Evolutionary conservation across 805 yeast genomes (phyloP), one percentile per base, ranked within the genome.

Genomic region (Lipomyces anomalus): DNA sequence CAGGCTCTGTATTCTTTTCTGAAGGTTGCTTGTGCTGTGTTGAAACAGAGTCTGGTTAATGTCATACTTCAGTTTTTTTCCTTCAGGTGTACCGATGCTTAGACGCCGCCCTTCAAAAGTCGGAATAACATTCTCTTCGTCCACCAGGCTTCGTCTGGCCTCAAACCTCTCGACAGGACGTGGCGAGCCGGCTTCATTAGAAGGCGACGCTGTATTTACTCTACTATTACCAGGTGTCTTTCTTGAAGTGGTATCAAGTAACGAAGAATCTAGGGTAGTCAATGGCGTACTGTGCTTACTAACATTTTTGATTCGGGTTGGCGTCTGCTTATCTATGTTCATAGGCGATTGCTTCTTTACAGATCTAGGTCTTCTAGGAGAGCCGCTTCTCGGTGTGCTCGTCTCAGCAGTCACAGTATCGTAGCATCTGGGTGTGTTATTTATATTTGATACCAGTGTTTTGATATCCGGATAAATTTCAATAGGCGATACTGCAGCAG

Each of bases 1-100:
- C 28, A 50, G 35, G 20, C 53, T 48, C 35, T 50, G 53, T 17
- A 50, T 50, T 16, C 42, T 39, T 37, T 50, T 49, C 34, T 48
- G 55, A 28, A 50, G 40, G 22, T 40, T 40, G 22, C 40, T 43
- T 6, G 55, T 34, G 22, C 37, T 42, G 42, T 35, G 26, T 21
- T 28, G 34, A 35, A 48, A 44, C 9, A 50, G 35, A 17, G 52
- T 44, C 32, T 41, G 37, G 24, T 39, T 48, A 24, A 50, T 50
- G 11, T 49, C 50, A 22, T 29, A 40, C 33, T 50, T 50, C 16
- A 50, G 42, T 33, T 43, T 32, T 23, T 42, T 39, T 7, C 53
- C 43, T 16, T 50, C 55, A 2, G 55, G 53, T 4, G 55, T 50
- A 13, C 53, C 53, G 22, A 40, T 33, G 17, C 46, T 32, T 20